Percentiles rank a stretch among this genome's conserved stretches.
Evolutionary conservation across 371 early-diverging fungal genomes (phyloP).

Genomic region (Rhizopus delemar): DNA sequence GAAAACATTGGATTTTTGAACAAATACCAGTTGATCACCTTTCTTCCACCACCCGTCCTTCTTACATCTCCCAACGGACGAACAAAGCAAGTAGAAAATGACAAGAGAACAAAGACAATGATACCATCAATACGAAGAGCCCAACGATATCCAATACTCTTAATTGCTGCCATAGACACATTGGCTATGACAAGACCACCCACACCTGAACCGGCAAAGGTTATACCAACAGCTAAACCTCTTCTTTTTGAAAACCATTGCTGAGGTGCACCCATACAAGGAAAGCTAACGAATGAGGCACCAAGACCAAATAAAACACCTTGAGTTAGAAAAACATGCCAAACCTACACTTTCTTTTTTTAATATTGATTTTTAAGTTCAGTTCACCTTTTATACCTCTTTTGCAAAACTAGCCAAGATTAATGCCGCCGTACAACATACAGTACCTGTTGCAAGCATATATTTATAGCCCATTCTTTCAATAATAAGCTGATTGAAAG

Average conservation of each 20-base stretch:
- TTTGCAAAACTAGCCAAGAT: slow-evolving; percentile 63
- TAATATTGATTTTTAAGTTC: background rate
- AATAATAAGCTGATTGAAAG: slow-evolving; percentile 42
- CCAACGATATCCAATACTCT: slow-evolving; percentile 59
- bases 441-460: slow-evolving; percentile 47
- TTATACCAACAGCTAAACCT: slow-evolving; percentile 75
- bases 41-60: slow-evolving; percentile 47
- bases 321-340: slow-evolving; percentile 38
- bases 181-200: slow-evolving; percentile 77
- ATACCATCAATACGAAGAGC: slow-evolving; percentile 60
- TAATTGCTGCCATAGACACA: slow-evolving; percentile 59
- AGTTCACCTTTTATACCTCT: slow-evolving; percentile 12
- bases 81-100: slow-evolving; percentile 46
- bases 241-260: slow-evolving; percentile 78
- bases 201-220: slow-evolving; percentile 76
- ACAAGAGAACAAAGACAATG: slow-evolving; percentile 49
- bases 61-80: slow-evolving; percentile 47
- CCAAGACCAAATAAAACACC: slow-evolving; percentile 50
- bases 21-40: slow-evolving; percentile 41
- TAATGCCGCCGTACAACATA: slow-evolving; percentile 53
- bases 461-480: slow-evolving; percentile 54
- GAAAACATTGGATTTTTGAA: slow-evolving; percentile 31
- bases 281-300: slow-evolving; percentile 38
- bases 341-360: slow-evolving; percentile 20
- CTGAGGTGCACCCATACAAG: slow-evolving; percentile 55